Conservation (phyloP, 441 rosid species). For the Geranium incanum region DNA sequence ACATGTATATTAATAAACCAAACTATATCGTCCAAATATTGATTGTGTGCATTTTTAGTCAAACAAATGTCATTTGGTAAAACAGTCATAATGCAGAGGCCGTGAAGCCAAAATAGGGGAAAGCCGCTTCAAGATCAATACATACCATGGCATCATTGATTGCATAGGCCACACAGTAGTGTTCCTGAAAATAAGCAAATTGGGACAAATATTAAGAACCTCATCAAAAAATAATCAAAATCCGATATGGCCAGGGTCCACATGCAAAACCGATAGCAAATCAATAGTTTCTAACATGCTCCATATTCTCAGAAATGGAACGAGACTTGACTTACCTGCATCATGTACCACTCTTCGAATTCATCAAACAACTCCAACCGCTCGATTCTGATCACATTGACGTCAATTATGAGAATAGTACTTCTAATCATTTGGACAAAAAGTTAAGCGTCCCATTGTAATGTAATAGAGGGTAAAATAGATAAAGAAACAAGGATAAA, state of each 20-base stretch:
- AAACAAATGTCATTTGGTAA: slow-evolving; percentile 3
- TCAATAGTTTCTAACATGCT: not conserved
- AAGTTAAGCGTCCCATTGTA: slow-evolving; percentile 20
- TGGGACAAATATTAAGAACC: slow-evolving; percentile 11
- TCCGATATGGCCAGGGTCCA: not conserved
- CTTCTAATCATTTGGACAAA: slow-evolving; percentile 10
- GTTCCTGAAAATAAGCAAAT: slow-evolving; percentile 52
- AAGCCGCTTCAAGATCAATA: not conserved
- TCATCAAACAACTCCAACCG: slow-evolving; percentile 88
- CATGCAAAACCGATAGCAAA: not conserved
- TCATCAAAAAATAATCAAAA: not conserved
- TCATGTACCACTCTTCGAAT: slow-evolving; percentile 98
- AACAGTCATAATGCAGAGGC: slow-evolving; percentile 1
- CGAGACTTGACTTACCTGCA: slow-evolving; percentile 68
- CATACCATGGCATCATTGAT: slow-evolving; percentile 81
- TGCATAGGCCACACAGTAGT: slow-evolving; percentile 75
- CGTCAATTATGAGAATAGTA: slow-evolving; percentile 24
- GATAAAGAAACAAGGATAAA: too few species aligned
- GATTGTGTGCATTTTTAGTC: not conserved
- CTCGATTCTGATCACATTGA: slow-evolving; percentile 63
- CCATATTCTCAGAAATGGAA: not conserved
- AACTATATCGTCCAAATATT: too few species aligned
- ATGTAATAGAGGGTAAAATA: not conserved
- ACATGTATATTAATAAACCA: too few species aligned
- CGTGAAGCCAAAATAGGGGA: not conserved